Evolutionary conservation across 1,284 basidiomycete genomes (phyloP).

Genomic region (Puccinia polysora): DNA sequence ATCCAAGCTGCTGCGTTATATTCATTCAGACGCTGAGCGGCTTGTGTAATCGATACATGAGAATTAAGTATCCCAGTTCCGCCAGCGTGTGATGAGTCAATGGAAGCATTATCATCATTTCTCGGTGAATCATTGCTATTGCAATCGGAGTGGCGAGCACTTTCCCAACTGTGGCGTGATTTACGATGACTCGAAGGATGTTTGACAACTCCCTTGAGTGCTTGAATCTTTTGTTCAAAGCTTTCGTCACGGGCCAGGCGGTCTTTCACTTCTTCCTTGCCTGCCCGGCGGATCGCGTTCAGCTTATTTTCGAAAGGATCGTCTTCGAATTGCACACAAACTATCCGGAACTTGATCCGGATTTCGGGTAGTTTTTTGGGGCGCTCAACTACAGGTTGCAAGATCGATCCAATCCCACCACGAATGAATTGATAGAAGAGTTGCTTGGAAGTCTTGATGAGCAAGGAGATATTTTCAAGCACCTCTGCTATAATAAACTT

Average conservation of each 20-base stretch:
- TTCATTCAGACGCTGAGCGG: slow-evolving; percentile 66
- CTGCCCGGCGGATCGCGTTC: slow-evolving; percentile 72
- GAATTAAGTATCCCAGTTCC: slow-evolving; percentile 50
- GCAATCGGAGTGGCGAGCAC: slow-evolving; percentile 6
- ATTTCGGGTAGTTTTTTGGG: slow-evolving; percentile 57
- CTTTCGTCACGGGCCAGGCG: slow-evolving; percentile 73
- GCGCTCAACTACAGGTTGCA: slow-evolving; percentile 50
- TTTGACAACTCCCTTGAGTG: slow-evolving; percentile 55
- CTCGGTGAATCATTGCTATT: slow-evolving; percentile 4
- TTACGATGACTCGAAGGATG: neutral
- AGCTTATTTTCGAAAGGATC: slow-evolving; percentile 78
- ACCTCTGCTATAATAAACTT: slow-evolving; percentile 63
- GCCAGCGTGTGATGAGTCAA: slow-evolving; percentile 28
- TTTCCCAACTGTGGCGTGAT: slow-evolving; percentile 7
- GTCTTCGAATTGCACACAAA: slow-evolving; percentile 73
- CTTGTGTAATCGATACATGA: slow-evolving; percentile 64
- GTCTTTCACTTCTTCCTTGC: slow-evolving; percentile 68
- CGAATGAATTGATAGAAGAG: slow-evolving; percentile 54
- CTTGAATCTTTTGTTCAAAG: slow-evolving; percentile 70
- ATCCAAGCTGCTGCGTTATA: slow-evolving; percentile 78
- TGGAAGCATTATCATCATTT: slow-evolving; percentile 21
- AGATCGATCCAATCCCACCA: slow-evolving; percentile 49
- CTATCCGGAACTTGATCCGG: slow-evolving; percentile 62
- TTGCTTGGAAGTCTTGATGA: slow-evolving; percentile 56
- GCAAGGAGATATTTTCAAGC: slow-evolving; percentile 54